A percentile compares a stretch with the other conserved stretches of the same genome.
These are phyloP conservation scores for Hypoxylon perforatum DNA, from an alignment of 495 filamentous ascomycete species.

Conservation along the genomic window DNA sequence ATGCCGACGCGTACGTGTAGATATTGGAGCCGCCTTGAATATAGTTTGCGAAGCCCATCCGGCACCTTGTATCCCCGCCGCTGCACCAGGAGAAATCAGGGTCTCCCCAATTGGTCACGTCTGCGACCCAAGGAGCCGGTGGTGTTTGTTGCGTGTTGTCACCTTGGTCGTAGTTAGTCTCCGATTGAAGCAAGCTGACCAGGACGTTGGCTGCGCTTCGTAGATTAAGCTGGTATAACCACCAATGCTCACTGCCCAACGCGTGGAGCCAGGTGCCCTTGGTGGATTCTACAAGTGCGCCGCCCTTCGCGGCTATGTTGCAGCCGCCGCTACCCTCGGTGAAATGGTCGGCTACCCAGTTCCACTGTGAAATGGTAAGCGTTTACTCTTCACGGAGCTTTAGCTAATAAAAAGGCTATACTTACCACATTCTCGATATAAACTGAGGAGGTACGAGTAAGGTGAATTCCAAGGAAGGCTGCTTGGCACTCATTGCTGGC, in stretches of 20 bases:
- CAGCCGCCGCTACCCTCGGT: slow-evolving; percentile 65
- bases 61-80: slow-evolving; percentile 53
- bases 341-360: slow-evolving; percentile 80
- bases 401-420: no score
- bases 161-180: slow-evolving; percentile 90
- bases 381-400: no score
- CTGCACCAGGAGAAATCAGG: slow-evolving; percentile 64
- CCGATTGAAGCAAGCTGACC: slow-evolving; percentile 83
- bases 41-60: slow-evolving; percentile 65
- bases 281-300: slow-evolving; percentile 68
- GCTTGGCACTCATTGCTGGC: slow-evolving; percentile 59
- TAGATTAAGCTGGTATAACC: slow-evolving; percentile 81
- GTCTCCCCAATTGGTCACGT: slow-evolving; percentile 58
- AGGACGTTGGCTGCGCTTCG: slow-evolving; percentile 78
- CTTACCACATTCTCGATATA: slow-evolving; percentile 79
- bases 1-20: slow-evolving; percentile 68
- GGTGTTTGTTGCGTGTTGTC: slow-evolving; percentile 68
- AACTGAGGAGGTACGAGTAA: slow-evolving; percentile 64
- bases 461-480: slow-evolving; percentile 74
- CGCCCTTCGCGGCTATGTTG: slow-evolving; percentile 54
- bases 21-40: slow-evolving; percentile 69
- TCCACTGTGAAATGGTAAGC: no score
- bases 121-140: slow-evolving; percentile 62
- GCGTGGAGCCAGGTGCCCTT: slow-evolving; percentile 73
- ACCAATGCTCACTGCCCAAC: slow-evolving; percentile 78